These are phyloP conservation scores for Vanderwaltozyma verrucispora DNA, from an alignment of 805 yeast genomes.

Conservation along the genomic window DNA sequence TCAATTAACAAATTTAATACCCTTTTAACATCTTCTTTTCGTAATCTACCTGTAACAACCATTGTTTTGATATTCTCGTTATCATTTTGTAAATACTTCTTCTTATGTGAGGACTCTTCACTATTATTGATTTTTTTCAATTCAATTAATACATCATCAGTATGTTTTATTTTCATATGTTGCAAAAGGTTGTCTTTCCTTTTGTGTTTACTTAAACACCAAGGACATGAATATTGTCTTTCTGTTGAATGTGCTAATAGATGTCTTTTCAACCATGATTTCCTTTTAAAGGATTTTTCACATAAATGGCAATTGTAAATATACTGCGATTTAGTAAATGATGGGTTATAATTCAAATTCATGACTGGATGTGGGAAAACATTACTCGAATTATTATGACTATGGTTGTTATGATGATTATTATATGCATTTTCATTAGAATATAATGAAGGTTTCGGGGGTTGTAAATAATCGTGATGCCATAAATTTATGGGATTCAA, in stretches of 20 bases:
- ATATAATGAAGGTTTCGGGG: no score
- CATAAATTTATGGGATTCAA: not conserved
- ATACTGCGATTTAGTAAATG: not conserved
- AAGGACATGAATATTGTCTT: constrained; percentile 22
- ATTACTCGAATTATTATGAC: no score
- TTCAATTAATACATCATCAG: not conserved
- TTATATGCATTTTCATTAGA: no score
- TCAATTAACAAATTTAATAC: constrained; percentile 18
- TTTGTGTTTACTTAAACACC: constrained; percentile 26
- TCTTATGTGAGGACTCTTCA: not conserved
- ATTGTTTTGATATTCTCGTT: constrained; percentile 14
- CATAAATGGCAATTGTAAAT: constrained; percentile 24
- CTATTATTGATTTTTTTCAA: not conserved
- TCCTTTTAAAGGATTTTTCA: constrained; percentile 23
- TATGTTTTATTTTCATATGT: constrained; percentile 26
- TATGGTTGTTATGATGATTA: no score
- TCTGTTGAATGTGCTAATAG: constrained; percentile 21
- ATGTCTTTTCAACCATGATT: constrained; percentile 27
- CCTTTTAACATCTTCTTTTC: constrained; percentile 24
- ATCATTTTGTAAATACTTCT: no score
- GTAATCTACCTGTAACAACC: constrained; percentile 18
- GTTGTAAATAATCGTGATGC: no score
- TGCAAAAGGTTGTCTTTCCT: constrained; percentile 26
- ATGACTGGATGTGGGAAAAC: not conserved
- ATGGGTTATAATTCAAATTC: not conserved